These are phyloP conservation scores for Mesembryanthemum crystallinum DNA, from an alignment of 148 eudicot species.

Conservation along the genomic window DNA sequence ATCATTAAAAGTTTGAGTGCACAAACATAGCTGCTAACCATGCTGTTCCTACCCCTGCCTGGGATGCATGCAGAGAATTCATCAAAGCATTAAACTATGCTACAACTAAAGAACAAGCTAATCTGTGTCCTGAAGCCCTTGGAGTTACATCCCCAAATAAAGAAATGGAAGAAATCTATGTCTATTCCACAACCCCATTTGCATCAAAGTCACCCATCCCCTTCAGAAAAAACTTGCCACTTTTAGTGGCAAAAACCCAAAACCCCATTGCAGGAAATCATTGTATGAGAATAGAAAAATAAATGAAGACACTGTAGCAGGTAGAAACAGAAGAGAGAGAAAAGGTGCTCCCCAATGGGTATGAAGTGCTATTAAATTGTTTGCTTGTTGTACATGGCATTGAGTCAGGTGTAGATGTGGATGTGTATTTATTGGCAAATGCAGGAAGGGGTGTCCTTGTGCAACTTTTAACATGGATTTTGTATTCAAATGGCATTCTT, in stretches of 20 bases:
- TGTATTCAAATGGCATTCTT: conserved; percentile 1
- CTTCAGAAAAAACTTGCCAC: conserved; percentile 11
- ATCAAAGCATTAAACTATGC: conserved; percentile 7
- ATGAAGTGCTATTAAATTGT: neutral
- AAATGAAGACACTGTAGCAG: neutral
- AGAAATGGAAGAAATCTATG: conserved; percentile 15
- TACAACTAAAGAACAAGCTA: conserved; percentile 19
- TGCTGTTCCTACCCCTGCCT: neutral
- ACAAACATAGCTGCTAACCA: neutral
- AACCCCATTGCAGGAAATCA: neutral
- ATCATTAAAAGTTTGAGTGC: neutral
- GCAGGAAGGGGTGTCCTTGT: neutral
- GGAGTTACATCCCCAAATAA: conserved; percentile 26
- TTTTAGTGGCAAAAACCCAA: no score
- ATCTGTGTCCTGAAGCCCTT: conserved; percentile 29
- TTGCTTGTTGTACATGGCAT: neutral
- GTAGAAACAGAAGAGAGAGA: neutral
- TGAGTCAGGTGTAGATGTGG: conserved; percentile 2
- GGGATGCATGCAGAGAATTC: neutral
- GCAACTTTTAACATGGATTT: conserved; percentile 13
- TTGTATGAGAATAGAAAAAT: conserved; percentile 12
- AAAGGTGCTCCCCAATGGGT: neutral
- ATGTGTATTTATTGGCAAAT: conserved; percentile 1
- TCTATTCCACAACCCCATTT: conserved; percentile 1
- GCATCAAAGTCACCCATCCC: conserved; percentile 24